These are phyloP conservation scores for Lachnellula willkommii DNA, from an alignment of 2,329 filamentous ascomycete genomes.

Conservation along the genomic window DNA sequence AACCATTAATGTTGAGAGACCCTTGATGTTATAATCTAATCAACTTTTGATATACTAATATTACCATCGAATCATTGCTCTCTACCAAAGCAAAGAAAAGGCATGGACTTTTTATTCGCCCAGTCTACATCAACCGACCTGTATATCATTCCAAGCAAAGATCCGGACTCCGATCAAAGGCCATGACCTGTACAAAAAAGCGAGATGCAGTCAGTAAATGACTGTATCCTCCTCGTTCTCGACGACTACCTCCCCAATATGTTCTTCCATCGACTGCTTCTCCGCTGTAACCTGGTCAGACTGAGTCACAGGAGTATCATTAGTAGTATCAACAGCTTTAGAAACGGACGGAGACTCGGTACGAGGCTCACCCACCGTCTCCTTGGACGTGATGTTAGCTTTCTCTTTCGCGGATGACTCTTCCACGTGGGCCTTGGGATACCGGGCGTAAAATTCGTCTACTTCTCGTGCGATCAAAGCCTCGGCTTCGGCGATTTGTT, in stretches of 20 bases:
- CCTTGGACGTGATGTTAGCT: conserved; percentile 30
- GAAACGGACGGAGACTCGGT: conserved; percentile 35
- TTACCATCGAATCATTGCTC: no score
- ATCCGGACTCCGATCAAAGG: not conserved
- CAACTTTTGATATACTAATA: no score
- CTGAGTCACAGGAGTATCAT: conserved; percentile 28
- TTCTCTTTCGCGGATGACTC: conserved; percentile 20
- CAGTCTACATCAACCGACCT: conserved; percentile 3
- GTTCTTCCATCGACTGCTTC: conserved; percentile 54
- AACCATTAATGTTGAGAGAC: no score
- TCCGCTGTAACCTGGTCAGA: conserved; percentile 28
- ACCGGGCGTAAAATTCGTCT: conserved; percentile 52
- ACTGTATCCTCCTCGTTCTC: conserved; percentile 87
- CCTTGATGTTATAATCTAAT: no score
- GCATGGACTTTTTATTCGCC: not conserved
- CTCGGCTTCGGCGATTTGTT: conserved; percentile 64
- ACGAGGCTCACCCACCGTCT: conserved; percentile 42
- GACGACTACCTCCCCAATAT: conserved; percentile 71
- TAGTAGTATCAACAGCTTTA: conserved; percentile 35
- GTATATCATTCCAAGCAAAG: conserved; percentile 6
- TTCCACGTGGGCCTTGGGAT: conserved; percentile 30
- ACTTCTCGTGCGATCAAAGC: conserved; percentile 59
- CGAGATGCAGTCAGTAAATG: conserved; percentile 61
- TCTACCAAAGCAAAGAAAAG: not conserved
- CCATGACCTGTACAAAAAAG: conserved; percentile 2